These are phyloP conservation scores for Penicillium goetzii DNA, from an alignment of 495 filamentous ascomycete species.

Conservation along the genomic window DNA sequence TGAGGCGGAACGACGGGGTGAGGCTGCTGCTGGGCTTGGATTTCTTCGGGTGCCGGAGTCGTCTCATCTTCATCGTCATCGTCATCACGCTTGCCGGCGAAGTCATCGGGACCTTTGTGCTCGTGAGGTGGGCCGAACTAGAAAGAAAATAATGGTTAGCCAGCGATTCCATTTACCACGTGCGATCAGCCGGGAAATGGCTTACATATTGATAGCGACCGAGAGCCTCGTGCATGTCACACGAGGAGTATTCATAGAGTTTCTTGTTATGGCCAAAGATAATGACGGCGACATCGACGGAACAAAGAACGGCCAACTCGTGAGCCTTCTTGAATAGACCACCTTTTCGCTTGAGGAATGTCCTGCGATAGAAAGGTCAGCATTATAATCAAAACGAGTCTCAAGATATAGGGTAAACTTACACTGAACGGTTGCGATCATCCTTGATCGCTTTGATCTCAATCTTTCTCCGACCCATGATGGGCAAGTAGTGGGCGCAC, in stretches of 20 bases:
- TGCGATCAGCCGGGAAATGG: conserved; percentile 27
- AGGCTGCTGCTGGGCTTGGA: conserved; percentile 48
- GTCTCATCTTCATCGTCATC: conserved; percentile 87
- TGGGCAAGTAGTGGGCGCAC: conserved; percentile 24
- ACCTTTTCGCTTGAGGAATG: conserved; percentile 97
- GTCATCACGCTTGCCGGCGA: conserved; percentile 78
- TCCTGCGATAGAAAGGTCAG: conserved; percentile 55
- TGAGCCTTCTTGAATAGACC: conserved; percentile 99
- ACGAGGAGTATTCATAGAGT: conserved; percentile 94
- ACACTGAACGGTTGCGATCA: conserved; percentile 98
- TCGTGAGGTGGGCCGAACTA: conserved; percentile 93
- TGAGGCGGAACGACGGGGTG: conserved; percentile 68
- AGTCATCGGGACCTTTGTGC: conserved; percentile 94
- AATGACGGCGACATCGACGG: conserved; percentile 96
- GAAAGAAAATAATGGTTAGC: conserved; percentile 7
- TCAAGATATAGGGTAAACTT: conserved; percentile 47
- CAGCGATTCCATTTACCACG: not conserved
- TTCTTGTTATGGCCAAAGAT: conserved; percentile 99
- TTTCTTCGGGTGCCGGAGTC: conserved; percentile 64
- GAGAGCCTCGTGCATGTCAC: conserved; percentile 88
- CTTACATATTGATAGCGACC: conserved; percentile 86
- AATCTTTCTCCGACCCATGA: conserved; percentile 79
- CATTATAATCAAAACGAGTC: not conserved
- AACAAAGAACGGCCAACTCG: conserved; percentile 96
- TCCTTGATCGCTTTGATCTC: conserved; percentile 99